Evolutionary conservation across 176 grass and related monocot genomes (phyloP), one percentile per base, ranked within the genome.

Genomic region (Hsuehochloa calcarea): DNA sequence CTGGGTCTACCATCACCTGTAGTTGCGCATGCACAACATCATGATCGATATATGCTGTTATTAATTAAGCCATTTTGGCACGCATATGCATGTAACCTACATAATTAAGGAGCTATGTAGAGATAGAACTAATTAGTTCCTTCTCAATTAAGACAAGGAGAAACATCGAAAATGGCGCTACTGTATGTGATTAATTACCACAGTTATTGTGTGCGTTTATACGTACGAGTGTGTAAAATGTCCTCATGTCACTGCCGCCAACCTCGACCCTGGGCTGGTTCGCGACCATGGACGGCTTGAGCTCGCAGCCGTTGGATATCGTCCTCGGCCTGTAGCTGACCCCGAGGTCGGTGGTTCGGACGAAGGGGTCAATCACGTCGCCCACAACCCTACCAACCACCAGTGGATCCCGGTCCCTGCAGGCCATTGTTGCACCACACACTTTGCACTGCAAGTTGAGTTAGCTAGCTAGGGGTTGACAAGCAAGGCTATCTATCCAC

Each of bases 311-410:
- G 70, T 90, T 98, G 54, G 84, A 72, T 1, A 93, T 84, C 16
- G 77, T 80, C 84, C 74, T 92, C 19, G 59, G 10, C 1, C 91
- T 85, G 74, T 78, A 97, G 20, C 20, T 80, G 10, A 91, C 90
- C 38, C 60, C 72, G n/a, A 97, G 78, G 39, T 65, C 51, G 70
- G 87, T 88, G 68, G 74, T 93, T 11, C 89, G 79, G 51, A 86
- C 68, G 88, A 95, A 98, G 6, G 45, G 72, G 88, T 98, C 96
- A 2, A 98, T 60, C 82, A 98, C 93, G 60, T 98, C 96, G 23
- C 96, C 93, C 27, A 98, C 82, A 39, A 98, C 93, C 88, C 93
- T 92, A 15, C 91, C 93, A n/a, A 98, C 85, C 6, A 89, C 91
- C 71, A 98, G 68, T 20, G 96, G 63, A 49, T 98, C 93, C 50